Conservation (phyloP, 2,329 filamentous ascomycete genomes). For the Plectosphaerella cucumerina region DNA sequence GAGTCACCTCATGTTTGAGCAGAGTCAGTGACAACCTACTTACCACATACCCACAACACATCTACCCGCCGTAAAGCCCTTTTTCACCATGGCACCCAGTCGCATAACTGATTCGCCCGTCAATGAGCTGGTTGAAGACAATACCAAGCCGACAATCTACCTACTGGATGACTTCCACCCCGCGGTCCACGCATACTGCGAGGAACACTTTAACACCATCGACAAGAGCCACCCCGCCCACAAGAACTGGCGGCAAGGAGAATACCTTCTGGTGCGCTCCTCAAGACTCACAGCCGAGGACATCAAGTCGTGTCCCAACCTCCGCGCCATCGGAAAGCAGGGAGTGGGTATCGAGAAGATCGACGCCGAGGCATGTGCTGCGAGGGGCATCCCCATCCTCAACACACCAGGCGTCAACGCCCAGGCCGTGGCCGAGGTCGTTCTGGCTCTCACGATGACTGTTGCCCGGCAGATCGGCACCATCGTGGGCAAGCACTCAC, state of each 20-base stretch:
- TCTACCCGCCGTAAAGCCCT: too few relatives aligned
- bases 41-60: too few relatives aligned
- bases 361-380: conserved; percentile 31
- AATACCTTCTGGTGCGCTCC: conserved; percentile 31
- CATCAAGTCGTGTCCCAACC: conserved; percentile 25
- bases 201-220: conserved; percentile 33
- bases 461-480: conserved; percentile 26
- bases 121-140: background rate
- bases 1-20: too few relatives aligned
- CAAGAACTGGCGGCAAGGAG: conserved; percentile 32
- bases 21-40: too few relatives aligned
- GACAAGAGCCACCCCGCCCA: conserved; percentile 26
- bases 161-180: conserved; percentile 34
- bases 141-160: conserved; percentile 33
- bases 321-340: conserved; percentile 41
- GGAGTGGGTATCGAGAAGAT: conserved; percentile 43
- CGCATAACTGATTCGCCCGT: background rate
- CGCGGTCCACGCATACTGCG: conserved; percentile 25
- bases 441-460: conserved; percentile 27
- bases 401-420: conserved; percentile 43
- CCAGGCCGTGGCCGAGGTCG: conserved; percentile 34
- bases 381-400: conserved; percentile 35
- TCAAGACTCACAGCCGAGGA: conserved; percentile 33
- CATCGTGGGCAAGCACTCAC: conserved; percentile 24
- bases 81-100: conserved; percentile 8